Evolutionary conservation across 352 stramenopile species (phyloP), one percentile per base, ranked within the genome.

Genomic region (Globisporangium radiosum): DNA sequence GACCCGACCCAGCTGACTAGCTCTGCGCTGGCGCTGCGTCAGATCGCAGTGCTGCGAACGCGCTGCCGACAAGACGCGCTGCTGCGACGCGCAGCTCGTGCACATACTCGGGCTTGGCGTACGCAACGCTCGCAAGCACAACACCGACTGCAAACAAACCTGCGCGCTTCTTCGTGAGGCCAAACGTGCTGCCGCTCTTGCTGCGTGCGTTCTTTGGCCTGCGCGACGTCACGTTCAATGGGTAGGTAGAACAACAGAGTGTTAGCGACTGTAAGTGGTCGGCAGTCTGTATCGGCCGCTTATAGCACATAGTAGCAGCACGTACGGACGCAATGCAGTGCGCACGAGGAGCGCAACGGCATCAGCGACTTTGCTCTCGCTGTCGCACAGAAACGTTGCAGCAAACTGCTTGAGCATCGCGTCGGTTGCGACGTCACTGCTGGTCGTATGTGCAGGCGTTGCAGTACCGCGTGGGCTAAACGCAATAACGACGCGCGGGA

Each of bases 401-500:
- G 59, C 40, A 15, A 81, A 83, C 57, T 77, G 72, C 62, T 85
- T 82, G n/a, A 83, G 48, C 47, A 62, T 71, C 38, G 74, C 75
- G 11, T 90, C 81, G 47, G 70, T 81, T 9, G 69, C 69, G 25
- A 25, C 25, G 57, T 54, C 40, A 13, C 8, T 13, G 14, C 64
- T 8, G 13, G 71, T 52, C 3, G 36, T 45, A 10, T 25, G n/a
- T 10, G 19, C 33, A 33, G 50, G 49, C 4, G 50, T 38, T 6
- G 56, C 14, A 1, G 57, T 39, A 2, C 54, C 48, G 4, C 58
- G 63, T 7, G 65, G 58, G 51, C 81, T 81, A 59, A 78, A 71
- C 44, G 75, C 84, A 36, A 92, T 63, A 33, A 88, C 72, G 25
- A 92, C 67, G 55, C 71, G 79, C 39, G 79, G 79, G 39, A 92